Evolutionary conservation across 768 basidiomycete genomes (phyloP).

Genomic region (Suillus spraguei): DNA sequence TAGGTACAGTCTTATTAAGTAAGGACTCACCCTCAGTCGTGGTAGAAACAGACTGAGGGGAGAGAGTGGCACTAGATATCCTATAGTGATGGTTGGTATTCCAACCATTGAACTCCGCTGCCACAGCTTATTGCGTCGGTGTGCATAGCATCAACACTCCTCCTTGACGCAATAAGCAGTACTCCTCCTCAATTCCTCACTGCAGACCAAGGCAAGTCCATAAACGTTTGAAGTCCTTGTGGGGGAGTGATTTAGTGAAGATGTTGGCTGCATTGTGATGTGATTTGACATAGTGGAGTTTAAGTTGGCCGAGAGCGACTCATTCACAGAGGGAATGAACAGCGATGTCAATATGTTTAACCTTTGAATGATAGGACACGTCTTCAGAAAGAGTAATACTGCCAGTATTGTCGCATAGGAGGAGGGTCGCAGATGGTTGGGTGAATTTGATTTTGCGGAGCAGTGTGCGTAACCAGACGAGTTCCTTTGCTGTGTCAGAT

Average conservation of each 20-base stretch:
- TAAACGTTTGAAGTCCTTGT: not conserved
- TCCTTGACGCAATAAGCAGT: no score
- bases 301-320: rapidly evolving
- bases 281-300: not conserved
- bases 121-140: no score
- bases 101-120: no score
- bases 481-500: not conserved
- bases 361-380: not conserved
- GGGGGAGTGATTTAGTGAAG: not conserved
- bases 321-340: not conserved
- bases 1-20: no score
- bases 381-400: not conserved
- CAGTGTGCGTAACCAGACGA: not conserved
- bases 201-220: not conserved
- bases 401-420: not conserved
- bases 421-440: not conserved
- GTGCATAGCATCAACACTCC: no score
- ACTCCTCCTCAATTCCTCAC: not conserved
- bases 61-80: no score
- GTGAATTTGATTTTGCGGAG: not conserved
- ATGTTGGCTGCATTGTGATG: not conserved
- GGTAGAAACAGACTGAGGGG: no score
- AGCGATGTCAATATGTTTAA: not conserved
- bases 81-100: no score
- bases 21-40: no score